A percentile compares a stretch with the other conserved stretches of the same genome.
These are phyloP conservation scores for Sphagnurus paluster DNA, from an alignment of 1,284 basidiomycete genomes.

Conservation along the genomic window DNA sequence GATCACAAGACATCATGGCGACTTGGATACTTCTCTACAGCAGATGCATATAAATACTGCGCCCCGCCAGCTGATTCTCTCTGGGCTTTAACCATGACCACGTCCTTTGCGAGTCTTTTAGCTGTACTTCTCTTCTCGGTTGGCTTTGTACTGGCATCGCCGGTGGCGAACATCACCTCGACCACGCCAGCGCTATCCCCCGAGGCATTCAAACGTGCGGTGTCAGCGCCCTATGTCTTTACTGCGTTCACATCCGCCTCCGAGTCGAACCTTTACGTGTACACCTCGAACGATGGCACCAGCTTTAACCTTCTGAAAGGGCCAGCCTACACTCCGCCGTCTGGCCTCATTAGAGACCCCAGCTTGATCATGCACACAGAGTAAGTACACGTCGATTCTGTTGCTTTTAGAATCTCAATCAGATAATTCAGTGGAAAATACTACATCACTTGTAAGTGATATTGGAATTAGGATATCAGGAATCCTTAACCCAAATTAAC, in stretches of 20 bases:
- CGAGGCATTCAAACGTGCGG: slow-evolving; percentile 31
- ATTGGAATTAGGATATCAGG: neutral
- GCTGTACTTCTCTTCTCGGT: slow-evolving; percentile 1
- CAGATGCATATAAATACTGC: slow-evolving; percentile 1
- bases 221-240: slow-evolving; percentile 34
- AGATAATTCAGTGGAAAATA: slow-evolving; percentile 27
- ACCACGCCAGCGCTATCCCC: slow-evolving; percentile 19
- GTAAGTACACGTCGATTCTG: slow-evolving; percentile 16
- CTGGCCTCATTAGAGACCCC: slow-evolving; percentile 34
- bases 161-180: slow-evolving; percentile 8
- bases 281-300: slow-evolving; percentile 34
- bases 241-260: slow-evolving; percentile 34
- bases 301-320: slow-evolving; percentile 32
- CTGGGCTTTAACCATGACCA: neutral
- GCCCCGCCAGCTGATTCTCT: neutral
- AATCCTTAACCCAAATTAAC: neutral
- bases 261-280: slow-evolving; percentile 35
- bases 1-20: slow-evolving; percentile 3
- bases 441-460: slow-evolving; percentile 29
- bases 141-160: slow-evolving; percentile 4
- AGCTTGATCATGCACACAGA: slow-evolving; percentile 35
- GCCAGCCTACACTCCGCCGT: slow-evolving; percentile 33
- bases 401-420: neutral
- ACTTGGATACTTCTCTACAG: neutral
- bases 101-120: slow-evolving; percentile 1